Evolutionary conservation across 176 grass and related monocot species (phyloP).

Genomic region (Avena insularis): DNA sequence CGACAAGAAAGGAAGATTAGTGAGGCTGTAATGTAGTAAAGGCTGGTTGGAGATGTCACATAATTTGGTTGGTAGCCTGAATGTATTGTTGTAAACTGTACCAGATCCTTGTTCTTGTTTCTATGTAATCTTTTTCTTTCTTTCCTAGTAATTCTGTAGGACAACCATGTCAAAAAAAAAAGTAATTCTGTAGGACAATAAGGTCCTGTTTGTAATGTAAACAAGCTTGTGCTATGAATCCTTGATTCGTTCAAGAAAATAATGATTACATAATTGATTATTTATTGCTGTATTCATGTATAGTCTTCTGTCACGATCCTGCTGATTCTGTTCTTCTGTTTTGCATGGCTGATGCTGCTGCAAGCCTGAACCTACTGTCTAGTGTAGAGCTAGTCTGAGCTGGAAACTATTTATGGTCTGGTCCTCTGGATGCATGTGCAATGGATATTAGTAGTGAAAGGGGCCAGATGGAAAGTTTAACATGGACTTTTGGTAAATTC

Average conservation of each 20-base stretch:
- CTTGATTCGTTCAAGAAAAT: background rate
- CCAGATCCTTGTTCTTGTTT: background rate
- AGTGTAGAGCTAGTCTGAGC: too few relatives aligned
- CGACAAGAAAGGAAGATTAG: background rate
- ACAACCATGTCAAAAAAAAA: too few relatives aligned
- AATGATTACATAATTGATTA: constrained; percentile 1
- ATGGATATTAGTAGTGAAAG: background rate
- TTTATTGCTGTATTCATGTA: background rate
- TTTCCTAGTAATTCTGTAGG: constrained; percentile 7
- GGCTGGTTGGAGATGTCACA: background rate
- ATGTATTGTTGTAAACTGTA: background rate
- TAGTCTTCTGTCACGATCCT: background rate
- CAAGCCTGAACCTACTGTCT: too few relatives aligned
- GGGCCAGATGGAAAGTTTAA: background rate
- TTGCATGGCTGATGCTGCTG: background rate
- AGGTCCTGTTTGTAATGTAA: background rate
- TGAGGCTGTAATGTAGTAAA: constrained; percentile 3
- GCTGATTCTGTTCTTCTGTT: background rate
- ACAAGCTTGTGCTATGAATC: constrained; percentile 25
- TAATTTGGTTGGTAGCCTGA: background rate
- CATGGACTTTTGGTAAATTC: background rate
- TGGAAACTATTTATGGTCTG: background rate
- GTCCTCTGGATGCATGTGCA: background rate
- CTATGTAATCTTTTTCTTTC: background rate
- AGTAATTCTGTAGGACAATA: background rate